Evolutionary conservation across 345 rosid species (phyloP), one percentile per base, ranked within the genome.

Genomic region (Murraya paniculata): DNA sequence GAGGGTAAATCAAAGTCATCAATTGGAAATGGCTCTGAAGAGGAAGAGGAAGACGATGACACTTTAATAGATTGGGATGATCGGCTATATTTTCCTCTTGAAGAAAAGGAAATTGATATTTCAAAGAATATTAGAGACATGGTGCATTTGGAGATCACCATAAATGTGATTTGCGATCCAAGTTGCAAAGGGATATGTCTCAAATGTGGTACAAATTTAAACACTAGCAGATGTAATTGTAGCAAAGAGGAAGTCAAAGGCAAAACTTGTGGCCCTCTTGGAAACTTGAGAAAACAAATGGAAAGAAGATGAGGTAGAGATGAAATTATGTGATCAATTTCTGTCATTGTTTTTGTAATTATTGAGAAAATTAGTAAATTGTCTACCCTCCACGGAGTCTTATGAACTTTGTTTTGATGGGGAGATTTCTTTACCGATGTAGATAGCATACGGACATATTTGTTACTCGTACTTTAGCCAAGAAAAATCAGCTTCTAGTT

Each of bases 101-200:
- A 88, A 79, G 84, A 86, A 70, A 89, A 85, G 77, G 94, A 95
- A 78, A 81, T 93, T 7, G 99, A 95, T 74, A 91, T 95, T 55
- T 95, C 97, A 7, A 92, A 93, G 88, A 82, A 91, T 85, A 78
- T 93, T 72, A 85, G 98, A 81, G 99, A 93, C 86, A 55, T 87
- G 84, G 88, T 95, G 77, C 98, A 93, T 78, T 69, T 95, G 75
- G 98, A 95, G 74, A 90, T 92, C 71, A 89, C 91, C 65, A 84
- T 90, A 22, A 84, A 82, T 14, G 96, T 90, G 0, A 68, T 95
- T 39, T 95, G 99, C 1, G 86, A 90, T 81, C 81, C 93, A 72
- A 82, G 70, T 6, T 93, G 99, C 89, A 91, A 88, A 85, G 98
- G 99, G 67, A 21, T 90, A 55, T 95, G 98, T 80, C 88, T 91